These are phyloP conservation scores for Verruconis gallopava DNA, from an alignment of 2,329 filamentous ascomycete species.

Conservation along the genomic window DNA sequence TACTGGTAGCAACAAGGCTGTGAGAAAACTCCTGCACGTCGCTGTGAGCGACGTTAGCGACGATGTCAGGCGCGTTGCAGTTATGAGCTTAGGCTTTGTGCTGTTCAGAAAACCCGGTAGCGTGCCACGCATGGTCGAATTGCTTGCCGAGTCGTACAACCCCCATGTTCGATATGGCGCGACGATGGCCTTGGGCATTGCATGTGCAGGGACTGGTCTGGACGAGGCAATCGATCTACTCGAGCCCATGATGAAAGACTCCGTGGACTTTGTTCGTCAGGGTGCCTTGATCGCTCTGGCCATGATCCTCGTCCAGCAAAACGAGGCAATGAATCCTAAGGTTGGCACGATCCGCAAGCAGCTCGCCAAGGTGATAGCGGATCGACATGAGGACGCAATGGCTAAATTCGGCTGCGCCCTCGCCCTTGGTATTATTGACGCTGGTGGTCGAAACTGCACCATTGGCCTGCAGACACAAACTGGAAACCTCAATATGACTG, in stretches of 20 bases:
- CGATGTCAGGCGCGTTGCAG: conserved; percentile 87
- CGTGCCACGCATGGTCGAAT: conserved; percentile 96
- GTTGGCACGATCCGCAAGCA: conserved; percentile 83
- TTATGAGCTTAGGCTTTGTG: conserved; percentile 97
- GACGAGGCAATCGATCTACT: conserved; percentile 93
- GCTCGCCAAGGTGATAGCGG: conserved; percentile 82
- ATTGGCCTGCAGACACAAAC: conserved; percentile 96
- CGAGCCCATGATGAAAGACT: conserved; percentile 99
- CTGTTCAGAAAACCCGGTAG: conserved; percentile 95
- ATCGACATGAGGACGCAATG: conserved; percentile 98
- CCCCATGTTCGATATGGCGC: conserved; percentile 96
- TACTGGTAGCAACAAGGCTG: conserved; percentile 95
- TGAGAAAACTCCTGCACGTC: conserved; percentile 86
- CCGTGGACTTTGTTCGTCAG: conserved; percentile 94
- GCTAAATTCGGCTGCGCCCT: conserved; percentile 95
- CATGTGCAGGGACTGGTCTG: conserved; percentile 88
- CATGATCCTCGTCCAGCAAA: conserved; percentile 99
- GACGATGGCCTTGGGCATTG: conserved; percentile 96
- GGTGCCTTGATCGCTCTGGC: conserved; percentile 85
- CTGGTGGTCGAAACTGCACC: conserved; percentile 94
- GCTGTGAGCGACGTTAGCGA: conserved; percentile 98
- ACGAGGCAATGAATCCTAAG: conserved; percentile 97
- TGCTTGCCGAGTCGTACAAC: conserved; percentile 97
- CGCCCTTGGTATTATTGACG: conserved; percentile 92
- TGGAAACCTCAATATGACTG: conserved; percentile 96